Percentiles rank a stretch among this genome's conserved stretches.
Conservation (phyloP, 1,284 basidiomycete species). For the Stereum hirsutum region DNA sequence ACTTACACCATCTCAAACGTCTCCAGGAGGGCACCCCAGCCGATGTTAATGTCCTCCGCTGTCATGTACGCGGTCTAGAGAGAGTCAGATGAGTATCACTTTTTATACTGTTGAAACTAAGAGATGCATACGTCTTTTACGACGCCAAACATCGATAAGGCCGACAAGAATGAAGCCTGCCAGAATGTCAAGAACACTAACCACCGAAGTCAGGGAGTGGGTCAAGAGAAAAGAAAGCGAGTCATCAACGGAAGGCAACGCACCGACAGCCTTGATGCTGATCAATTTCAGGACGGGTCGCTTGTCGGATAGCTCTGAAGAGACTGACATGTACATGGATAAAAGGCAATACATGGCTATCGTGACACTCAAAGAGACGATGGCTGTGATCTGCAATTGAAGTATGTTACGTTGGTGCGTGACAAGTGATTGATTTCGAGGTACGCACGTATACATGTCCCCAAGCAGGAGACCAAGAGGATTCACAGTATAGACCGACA, state of each 20-base stretch:
- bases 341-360: constrained; percentile 76
- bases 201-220: background rate
- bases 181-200: constrained; percentile 75
- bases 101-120: too few species aligned
- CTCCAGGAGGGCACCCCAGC: constrained; percentile 59
- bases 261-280: constrained; percentile 65
- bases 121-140: constrained; percentile 51
- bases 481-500: constrained; percentile 62
- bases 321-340: constrained; percentile 62
- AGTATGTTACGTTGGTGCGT: background rate
- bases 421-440: too few species aligned
- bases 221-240: background rate
- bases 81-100: background rate
- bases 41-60: constrained; percentile 66
- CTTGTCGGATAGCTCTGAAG: constrained; percentile 46
- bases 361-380: constrained; percentile 69
- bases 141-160: constrained; percentile 51
- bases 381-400: constrained; percentile 37
- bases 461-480: constrained; percentile 61
- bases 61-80: constrained; percentile 57
- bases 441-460: constrained; percentile 59
- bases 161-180: constrained; percentile 58
- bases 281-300: constrained; percentile 67
- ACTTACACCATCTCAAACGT: constrained; percentile 73
- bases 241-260: constrained; percentile 19